Conservation (phyloP, 306 rosid genomes). For the Begonia peltatifolia region DNA sequence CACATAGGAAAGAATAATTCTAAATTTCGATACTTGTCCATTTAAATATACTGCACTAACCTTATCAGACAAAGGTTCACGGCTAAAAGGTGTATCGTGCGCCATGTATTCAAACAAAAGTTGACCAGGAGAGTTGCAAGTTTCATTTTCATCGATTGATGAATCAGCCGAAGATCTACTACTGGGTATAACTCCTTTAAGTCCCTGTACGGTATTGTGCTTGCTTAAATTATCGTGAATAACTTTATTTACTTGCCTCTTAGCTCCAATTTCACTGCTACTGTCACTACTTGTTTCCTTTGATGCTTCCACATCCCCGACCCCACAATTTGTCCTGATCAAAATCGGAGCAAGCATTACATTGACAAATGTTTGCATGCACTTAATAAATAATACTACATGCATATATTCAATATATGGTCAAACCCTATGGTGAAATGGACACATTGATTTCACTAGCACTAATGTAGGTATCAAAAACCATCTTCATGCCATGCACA, state of each 20-base stretch:
- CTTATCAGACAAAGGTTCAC: constrained; percentile 82
- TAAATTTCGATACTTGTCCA: constrained; percentile 1
- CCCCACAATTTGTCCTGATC: constrained; percentile 52
- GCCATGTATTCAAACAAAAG: constrained; percentile 63
- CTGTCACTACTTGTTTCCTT: constrained; percentile 76
- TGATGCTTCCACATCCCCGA: constrained; percentile 72
- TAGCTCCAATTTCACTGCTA: constrained; percentile 45
- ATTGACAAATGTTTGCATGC: background rate
- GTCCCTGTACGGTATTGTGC: constrained; percentile 22
- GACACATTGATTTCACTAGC: too few relatives aligned
- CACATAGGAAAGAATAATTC: too few relatives aligned
- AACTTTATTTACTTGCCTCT: constrained; percentile 26
- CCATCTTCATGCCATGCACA: background rate
- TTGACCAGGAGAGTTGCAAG: constrained; percentile 44
- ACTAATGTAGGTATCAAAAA: too few relatives aligned
- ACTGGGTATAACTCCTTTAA: constrained; percentile 29
- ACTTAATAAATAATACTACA: background rate
- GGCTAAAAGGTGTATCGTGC: constrained; percentile 63
- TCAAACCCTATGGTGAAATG: too few relatives aligned
- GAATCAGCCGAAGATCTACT: constrained; percentile 39
- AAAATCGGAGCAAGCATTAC: constrained; percentile 2
- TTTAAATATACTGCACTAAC: constrained; percentile 28
- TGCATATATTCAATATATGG: too few relatives aligned
- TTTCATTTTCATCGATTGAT: constrained; percentile 61
- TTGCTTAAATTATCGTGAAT: constrained; percentile 26